These are phyloP conservation scores for Buxus sempervirens DNA, from an alignment of 164 flowering plant species.

Conservation along the genomic window DNA sequence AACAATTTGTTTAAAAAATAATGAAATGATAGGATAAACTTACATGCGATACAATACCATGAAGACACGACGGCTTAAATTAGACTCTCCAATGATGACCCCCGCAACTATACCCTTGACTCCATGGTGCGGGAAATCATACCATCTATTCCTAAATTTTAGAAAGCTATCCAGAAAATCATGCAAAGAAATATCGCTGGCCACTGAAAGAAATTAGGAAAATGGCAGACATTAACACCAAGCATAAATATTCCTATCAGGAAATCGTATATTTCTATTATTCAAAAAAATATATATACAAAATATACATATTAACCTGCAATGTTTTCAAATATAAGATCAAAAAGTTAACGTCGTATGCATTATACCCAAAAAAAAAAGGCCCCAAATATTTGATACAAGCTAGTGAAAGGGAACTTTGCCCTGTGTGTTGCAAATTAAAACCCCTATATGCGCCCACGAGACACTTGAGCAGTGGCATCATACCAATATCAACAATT, in stretches of 20 bases:
- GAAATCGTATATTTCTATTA: background rate
- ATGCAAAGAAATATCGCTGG: constrained; percentile 65
- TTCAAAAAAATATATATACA: background rate
- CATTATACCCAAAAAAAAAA: background rate
- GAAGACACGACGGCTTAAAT: constrained; percentile 81
- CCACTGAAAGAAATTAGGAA: constrained; percentile 48
- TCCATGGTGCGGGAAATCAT: constrained; percentile 89
- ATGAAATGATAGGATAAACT: constrained; percentile 22
- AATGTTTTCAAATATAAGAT: background rate
- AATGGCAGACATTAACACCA: background rate
- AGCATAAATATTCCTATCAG: background rate
- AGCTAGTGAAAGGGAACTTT: too few species aligned
- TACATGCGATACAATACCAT: constrained; percentile 90
- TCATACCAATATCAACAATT: too few species aligned
- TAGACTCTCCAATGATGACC: constrained; percentile 85
- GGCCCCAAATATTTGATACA: too few species aligned
- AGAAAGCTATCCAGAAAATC: constrained; percentile 87
- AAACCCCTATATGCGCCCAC: too few species aligned
- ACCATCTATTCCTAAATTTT: constrained; percentile 91
- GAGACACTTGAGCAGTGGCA: too few species aligned
- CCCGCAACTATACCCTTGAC: constrained; percentile 82
- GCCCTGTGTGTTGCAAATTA: too few species aligned
- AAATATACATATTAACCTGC: background rate
- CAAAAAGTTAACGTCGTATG: background rate
- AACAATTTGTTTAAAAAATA: background rate